These are phyloP conservation scores for Cladochytrium replicatum DNA, from an alignment of 192 early-diverging fungal species.

Conservation along the genomic window DNA sequence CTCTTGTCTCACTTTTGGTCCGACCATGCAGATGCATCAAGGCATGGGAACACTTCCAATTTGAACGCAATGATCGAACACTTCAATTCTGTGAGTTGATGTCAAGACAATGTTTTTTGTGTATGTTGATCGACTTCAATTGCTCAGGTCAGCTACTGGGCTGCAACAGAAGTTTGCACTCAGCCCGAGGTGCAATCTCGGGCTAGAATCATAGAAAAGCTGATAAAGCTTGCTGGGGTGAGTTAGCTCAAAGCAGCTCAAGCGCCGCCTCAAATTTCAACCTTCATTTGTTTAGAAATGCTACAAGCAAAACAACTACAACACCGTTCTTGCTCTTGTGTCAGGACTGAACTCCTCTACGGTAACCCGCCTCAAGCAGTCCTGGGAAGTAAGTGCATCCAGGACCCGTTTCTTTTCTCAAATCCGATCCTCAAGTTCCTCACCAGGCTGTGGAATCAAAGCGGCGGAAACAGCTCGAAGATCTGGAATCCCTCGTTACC, in stretches of 20 bases:
- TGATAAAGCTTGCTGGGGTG: too few species aligned
- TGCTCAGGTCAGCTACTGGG: too few species aligned
- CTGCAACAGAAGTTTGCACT: too few species aligned
- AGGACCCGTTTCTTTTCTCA: background rate
- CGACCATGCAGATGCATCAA: slow-evolving; percentile 3
- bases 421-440: too few species aligned
- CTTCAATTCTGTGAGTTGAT: slow-evolving; percentile 7
- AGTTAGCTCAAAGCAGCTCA: too few species aligned
- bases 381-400: slow-evolving; percentile 19
- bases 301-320: slow-evolving; percentile 31
- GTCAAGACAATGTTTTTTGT: too few species aligned
- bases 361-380: slow-evolving; percentile 33
- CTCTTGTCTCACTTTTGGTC: slow-evolving; percentile 8
- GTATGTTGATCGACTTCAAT: too few species aligned
- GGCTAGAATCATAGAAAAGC: too few species aligned
- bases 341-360: slow-evolving; percentile 37
- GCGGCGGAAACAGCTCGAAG: slow-evolving; percentile 9
- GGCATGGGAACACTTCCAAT: background rate
- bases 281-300: too few species aligned
- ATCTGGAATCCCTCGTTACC: slow-evolving; percentile 6
- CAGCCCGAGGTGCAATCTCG: too few species aligned
- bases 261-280: too few species aligned
- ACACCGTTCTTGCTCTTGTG: slow-evolving; percentile 33
- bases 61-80: slow-evolving; percentile 8
- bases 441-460: slow-evolving; percentile 14